These are phyloP conservation scores for Vitis amurensis DNA, from an alignment of 164 flowering plant species.

Conservation along the genomic window DNA sequence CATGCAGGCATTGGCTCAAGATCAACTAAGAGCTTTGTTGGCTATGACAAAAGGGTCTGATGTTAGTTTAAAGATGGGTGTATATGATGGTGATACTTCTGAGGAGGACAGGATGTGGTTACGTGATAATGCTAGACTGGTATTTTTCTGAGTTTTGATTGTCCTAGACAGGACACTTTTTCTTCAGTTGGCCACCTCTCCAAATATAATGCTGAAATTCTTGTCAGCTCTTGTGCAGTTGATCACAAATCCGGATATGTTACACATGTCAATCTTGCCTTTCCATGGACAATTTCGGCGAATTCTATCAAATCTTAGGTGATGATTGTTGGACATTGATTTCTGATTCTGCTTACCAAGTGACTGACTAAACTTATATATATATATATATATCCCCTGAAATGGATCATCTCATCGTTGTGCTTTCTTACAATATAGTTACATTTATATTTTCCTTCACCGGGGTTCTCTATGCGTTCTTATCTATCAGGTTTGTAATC, in stretches of 20 bases:
- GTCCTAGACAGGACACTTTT: background rate
- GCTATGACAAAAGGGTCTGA: conserved; percentile 49
- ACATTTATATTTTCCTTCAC: background rate
- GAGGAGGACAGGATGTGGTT: conserved; percentile 62
- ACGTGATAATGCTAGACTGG: conserved; percentile 85
- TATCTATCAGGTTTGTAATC: conserved; percentile 58
- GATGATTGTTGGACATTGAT: conserved; percentile 2
- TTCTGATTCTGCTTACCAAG: conserved; percentile 2
- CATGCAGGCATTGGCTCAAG: conserved; percentile 92
- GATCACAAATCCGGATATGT: conserved; percentile 98
- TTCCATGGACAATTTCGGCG: conserved; percentile 68
- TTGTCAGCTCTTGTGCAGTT: conserved; percentile 47
- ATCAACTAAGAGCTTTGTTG: conserved; percentile 72
- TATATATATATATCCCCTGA: too few species aligned
- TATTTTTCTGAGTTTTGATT: conserved; percentile 34
- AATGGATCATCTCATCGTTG: too few species aligned
- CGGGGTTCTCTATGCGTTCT: conserved; percentile 8
- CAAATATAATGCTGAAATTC: conserved; percentile 14
- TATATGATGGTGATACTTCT: conserved; percentile 95
- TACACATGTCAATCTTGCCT: conserved; percentile 90
- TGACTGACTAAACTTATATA: background rate
- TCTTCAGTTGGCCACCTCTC: conserved; percentile 2
- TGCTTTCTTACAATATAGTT: background rate
- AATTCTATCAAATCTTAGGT: conserved; percentile 86
- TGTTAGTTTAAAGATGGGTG: conserved; percentile 55